Conservation (phyloP, 2,329 filamentous ascomycete genomes). For the Fusarium cyanostomum region DNA sequence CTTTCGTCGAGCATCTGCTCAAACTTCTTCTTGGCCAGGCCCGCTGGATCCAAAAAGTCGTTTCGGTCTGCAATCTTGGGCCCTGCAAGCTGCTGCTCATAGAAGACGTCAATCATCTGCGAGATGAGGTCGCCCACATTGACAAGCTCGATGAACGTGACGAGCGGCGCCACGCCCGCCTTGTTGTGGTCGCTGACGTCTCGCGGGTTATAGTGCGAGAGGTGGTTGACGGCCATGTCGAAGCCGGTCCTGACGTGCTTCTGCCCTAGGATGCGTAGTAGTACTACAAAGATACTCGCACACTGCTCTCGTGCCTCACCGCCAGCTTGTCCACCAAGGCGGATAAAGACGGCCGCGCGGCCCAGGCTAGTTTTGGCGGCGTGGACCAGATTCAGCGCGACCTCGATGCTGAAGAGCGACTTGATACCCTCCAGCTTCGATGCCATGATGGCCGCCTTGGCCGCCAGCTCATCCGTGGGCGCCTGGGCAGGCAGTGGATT, state of each 20-base stretch:
- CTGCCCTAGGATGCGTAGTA: slow-evolving; percentile 85
- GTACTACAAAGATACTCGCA: slow-evolving; percentile 83
- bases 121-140: slow-evolving; percentile 98
- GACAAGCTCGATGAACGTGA: slow-evolving; percentile 95
- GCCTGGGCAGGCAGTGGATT: slow-evolving; percentile 67
- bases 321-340: slow-evolving; percentile 80
- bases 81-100: slow-evolving; percentile 89
- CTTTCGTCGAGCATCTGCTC: slow-evolving; percentile 98
- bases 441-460: slow-evolving; percentile 98
- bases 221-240: slow-evolving; percentile 88
- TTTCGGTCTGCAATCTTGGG: slow-evolving; percentile 88
- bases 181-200: slow-evolving; percentile 77
- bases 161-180: slow-evolving; percentile 84
- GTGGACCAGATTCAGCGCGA: slow-evolving; percentile 90
- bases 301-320: slow-evolving; percentile 89
- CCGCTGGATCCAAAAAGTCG: slow-evolving; percentile 91
- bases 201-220: slow-evolving; percentile 90
- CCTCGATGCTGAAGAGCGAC: slow-evolving; percentile 94
- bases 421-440: slow-evolving; percentile 93
- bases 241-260: slow-evolving; percentile 93
- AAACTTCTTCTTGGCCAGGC: slow-evolving; percentile 96
- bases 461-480: slow-evolving; percentile 90
- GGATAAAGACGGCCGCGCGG: slow-evolving; percentile 83
- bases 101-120: slow-evolving; percentile 99
- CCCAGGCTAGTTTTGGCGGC: slow-evolving; percentile 88